These are phyloP conservation scores for Paramecium sexaurelia DNA, from an alignment of 73 alveolate species.

Conservation along the genomic window DNA sequence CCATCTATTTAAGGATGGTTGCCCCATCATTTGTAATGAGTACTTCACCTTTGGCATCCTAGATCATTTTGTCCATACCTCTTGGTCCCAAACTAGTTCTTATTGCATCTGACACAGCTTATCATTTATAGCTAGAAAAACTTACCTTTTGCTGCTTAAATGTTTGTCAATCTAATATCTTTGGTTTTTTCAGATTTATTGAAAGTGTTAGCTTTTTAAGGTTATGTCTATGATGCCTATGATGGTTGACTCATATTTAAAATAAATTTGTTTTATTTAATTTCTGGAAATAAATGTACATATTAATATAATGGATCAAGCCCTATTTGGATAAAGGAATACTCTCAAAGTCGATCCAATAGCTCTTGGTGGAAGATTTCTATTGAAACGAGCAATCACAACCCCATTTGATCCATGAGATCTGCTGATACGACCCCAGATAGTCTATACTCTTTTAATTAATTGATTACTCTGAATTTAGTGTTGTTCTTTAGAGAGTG, in stretches of 20 bases:
- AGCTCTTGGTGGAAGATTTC: slow-evolving; percentile 92
- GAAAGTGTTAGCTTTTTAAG: background rate
- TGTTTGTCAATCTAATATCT: slow-evolving; percentile 64
- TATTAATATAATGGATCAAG: slow-evolving; percentile 45
- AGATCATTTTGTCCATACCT: slow-evolving; percentile 99
- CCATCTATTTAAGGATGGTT: slow-evolving; percentile 96
- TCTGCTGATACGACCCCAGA: slow-evolving; percentile 91
- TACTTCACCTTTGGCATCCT: slow-evolving; percentile 90
- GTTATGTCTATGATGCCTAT: background rate
- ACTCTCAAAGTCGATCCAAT: slow-evolving; percentile 91
- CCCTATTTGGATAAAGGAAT: slow-evolving; percentile 85
- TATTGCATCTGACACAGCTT: slow-evolving; percentile 96
- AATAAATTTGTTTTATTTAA: slow-evolving; percentile 38
- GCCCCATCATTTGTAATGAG: slow-evolving; percentile 99
- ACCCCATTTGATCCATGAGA: slow-evolving; percentile 94
- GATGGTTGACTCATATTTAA: slow-evolving; percentile 29
- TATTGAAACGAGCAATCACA: slow-evolving; percentile 86
- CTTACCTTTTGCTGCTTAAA: slow-evolving; percentile 71
- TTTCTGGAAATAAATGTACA: slow-evolving; percentile 44
- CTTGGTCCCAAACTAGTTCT: slow-evolving; percentile 99
- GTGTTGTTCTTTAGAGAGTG: slow-evolving; percentile 75
- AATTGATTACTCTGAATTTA: slow-evolving; percentile 74
- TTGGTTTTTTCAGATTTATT: slow-evolving; percentile 66
- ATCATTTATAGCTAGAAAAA: background rate
- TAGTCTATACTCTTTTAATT: slow-evolving; percentile 68